These are phyloP conservation scores for Themeda triandra DNA, from an alignment of 176 grass and related monocot genomes.

Conservation along the genomic window DNA sequence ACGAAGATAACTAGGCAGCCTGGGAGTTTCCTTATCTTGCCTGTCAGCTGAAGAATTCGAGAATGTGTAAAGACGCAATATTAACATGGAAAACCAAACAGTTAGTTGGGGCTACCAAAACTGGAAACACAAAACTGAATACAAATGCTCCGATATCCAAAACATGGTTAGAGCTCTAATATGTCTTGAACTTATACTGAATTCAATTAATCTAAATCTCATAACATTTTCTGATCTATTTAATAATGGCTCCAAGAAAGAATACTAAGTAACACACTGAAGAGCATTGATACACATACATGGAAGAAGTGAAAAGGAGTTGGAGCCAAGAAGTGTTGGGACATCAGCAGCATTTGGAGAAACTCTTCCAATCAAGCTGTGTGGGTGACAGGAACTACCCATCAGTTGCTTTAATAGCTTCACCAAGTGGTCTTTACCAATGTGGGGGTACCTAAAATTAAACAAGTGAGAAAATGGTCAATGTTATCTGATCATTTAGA, in stretches of 20 bases:
- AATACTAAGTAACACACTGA: neutral
- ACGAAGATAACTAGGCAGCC: constrained; percentile 67
- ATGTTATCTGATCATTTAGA: constrained; percentile 11
- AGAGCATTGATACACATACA: constrained; percentile 45
- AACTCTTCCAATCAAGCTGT: constrained; percentile 43
- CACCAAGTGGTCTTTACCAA: constrained; percentile 92
- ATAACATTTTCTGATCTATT: no score
- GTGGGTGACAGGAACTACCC: constrained; percentile 57
- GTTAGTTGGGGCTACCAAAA: neutral
- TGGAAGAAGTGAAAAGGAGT: constrained; percentile 85
- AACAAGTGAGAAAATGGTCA: constrained; percentile 2
- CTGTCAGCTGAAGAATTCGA: constrained; percentile 67
- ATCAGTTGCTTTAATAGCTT: constrained; percentile 96
- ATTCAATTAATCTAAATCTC: no score
- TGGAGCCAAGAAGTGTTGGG: constrained; percentile 79
- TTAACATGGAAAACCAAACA: neutral
- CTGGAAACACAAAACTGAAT: neutral
- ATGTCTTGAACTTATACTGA: no score
- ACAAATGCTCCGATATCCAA: constrained; percentile 5
- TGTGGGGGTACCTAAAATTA: constrained; percentile 70
- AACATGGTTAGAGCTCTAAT: no score
- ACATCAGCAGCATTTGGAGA: constrained; percentile 85
- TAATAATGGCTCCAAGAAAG: neutral
- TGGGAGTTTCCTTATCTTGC: constrained; percentile 51
- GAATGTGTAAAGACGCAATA: neutral